These are phyloP conservation scores for Xylaria sp. DNA, from an alignment of 2,329 filamentous ascomycete species.

Conservation along the genomic window DNA sequence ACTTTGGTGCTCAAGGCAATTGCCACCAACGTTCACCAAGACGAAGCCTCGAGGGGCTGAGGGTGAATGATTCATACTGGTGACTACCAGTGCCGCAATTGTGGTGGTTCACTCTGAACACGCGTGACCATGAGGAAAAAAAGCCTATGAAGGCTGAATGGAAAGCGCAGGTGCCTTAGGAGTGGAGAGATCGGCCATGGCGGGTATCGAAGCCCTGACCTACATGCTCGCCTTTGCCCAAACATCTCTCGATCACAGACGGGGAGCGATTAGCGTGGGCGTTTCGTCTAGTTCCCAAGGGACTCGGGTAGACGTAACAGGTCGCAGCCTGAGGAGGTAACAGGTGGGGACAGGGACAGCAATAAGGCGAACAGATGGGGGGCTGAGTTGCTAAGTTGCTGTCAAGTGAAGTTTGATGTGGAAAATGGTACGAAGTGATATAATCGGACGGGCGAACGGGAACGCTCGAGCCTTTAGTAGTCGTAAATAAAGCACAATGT, in stretches of 20 bases:
- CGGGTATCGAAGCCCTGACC: background rate
- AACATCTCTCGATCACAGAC: background rate
- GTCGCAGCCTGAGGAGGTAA: background rate
- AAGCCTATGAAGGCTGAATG: background rate
- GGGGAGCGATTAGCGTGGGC: background rate
- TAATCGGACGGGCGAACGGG: background rate
- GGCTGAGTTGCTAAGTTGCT: background rate
- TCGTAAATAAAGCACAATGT: background rate
- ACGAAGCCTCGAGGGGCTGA: slow-evolving; percentile 5
- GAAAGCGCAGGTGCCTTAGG: background rate
- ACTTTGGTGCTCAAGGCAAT: background rate
- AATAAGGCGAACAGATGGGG: background rate
- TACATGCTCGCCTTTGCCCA: background rate
- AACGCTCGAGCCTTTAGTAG: background rate
- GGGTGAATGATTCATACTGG: background rate
- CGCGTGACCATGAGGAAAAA: background rate
- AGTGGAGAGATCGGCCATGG: background rate
- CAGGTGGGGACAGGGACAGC: background rate
- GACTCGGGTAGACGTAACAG: background rate
- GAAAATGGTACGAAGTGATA: background rate
- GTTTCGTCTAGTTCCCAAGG: background rate
- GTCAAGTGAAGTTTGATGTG: background rate
- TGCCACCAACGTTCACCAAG: background rate
- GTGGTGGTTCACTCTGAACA: background rate
- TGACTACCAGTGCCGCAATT: slow-evolving; percentile 1